phyloP scores from a whole-genome alignment of 106 monocot genomes.

The Acanthochlamys bracteata region DNA sequence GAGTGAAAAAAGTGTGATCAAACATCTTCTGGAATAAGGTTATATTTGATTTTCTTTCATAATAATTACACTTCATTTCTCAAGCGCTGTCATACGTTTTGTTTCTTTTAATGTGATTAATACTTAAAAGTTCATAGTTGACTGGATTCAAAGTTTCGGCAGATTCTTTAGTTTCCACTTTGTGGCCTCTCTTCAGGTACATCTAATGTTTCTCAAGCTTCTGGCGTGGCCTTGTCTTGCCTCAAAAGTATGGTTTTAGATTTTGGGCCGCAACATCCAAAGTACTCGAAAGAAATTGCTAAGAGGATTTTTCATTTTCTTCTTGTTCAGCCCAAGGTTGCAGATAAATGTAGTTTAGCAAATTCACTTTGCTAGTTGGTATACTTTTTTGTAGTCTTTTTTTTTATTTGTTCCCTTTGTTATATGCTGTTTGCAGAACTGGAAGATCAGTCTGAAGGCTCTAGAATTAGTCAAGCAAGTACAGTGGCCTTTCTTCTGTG shows the following conservation, averaged over 20 bases:
- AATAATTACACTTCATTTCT: no score
- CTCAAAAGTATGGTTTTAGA: conserved; percentile 38
- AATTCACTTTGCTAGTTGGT: no score
- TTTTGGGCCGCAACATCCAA: conserved; percentile 18
- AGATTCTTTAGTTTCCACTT: no score
- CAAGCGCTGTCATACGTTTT: no score
- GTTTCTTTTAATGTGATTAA: no score
- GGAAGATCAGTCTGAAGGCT: conserved; percentile 56
- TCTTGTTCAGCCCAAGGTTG: conserved; percentile 66
- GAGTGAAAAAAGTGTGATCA: no score
- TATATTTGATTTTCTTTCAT: no score
- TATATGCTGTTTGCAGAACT: conserved; percentile 33
- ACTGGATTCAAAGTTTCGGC: no score
- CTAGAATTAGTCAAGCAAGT: conserved; percentile 53
- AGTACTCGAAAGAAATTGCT: conserved; percentile 55
- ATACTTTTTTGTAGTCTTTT: background rate
- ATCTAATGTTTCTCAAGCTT: conserved; percentile 32
- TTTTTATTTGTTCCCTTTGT: background rate
- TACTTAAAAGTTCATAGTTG: no score
- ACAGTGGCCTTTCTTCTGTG: conserved; percentile 50
- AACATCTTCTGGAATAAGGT: no score
- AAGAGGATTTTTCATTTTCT: conserved; percentile 60
- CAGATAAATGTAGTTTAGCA: no score
- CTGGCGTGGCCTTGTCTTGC: conserved; percentile 56
- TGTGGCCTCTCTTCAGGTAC: conserved; percentile 22